These are phyloP conservation scores for Allium sativum DNA, from an alignment of 106 monocot species.

Conservation along the genomic window DNA sequence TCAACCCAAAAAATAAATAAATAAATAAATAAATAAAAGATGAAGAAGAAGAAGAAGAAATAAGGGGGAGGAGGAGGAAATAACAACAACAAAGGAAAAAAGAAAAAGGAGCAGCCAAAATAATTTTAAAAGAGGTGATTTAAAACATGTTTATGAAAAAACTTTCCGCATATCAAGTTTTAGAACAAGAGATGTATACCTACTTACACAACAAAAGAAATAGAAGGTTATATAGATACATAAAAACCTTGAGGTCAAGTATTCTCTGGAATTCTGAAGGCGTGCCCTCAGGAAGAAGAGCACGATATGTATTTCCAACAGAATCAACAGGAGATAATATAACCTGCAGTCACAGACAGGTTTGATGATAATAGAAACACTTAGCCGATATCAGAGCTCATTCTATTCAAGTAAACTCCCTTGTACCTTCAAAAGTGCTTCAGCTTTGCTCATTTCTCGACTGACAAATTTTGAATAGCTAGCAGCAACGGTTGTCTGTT, in stretches of 20 bases:
- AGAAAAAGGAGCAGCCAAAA: too few relatives aligned
- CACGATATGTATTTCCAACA: conserved; percentile 85
- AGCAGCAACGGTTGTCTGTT: conserved; percentile 55
- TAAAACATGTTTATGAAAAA: too few relatives aligned
- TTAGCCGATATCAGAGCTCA: not conserved
- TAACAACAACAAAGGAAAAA: too few relatives aligned
- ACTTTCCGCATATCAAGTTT: not conserved
- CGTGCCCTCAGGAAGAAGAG: conserved; percentile 94
- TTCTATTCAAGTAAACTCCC: not conserved
- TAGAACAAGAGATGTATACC: not conserved
- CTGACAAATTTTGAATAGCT: conserved; percentile 85
- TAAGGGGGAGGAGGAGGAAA: too few relatives aligned
- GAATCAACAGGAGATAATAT: conserved; percentile 97
- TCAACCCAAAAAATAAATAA: too few relatives aligned
- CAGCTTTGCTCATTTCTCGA: conserved; percentile 99
- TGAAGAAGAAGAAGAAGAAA: too few relatives aligned
- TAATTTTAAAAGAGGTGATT: not conserved
- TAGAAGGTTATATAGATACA: not conserved
- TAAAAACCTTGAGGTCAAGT: conserved; percentile 86
- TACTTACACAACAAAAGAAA: not conserved
- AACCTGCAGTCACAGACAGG: conserved; percentile 36
- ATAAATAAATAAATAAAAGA: too few relatives aligned
- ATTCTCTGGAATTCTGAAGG: conserved; percentile 80
- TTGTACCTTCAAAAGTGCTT: conserved; percentile 91
- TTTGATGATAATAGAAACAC: not conserved